Base-by-base conservation (phyloP, 768 basidiomycete genomes). In the Mycena indigotica region DNA sequence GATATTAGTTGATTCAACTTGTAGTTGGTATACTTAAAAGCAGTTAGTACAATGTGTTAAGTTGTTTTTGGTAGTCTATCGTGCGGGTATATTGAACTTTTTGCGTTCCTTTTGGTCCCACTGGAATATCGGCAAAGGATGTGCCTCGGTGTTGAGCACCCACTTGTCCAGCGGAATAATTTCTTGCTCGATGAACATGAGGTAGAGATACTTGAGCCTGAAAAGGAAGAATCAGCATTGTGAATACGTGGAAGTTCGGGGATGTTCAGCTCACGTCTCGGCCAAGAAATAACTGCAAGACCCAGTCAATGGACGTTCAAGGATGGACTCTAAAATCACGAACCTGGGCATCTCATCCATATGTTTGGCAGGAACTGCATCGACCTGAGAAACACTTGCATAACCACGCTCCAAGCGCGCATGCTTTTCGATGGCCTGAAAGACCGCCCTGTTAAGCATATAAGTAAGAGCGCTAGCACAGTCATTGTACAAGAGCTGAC, bases 101-200 rank as follows among this genome's bases (percentile, higher is more conserved):
- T 72, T 67, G 60, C 75, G 81, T 70, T 89, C 85, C 74, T 77
- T 75, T 28, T 73, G 64, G 15, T 67, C 80, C 89, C 87, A 90
- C 23, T 77, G 65, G 57, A 89, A 87, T 24, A 89, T 76, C 2
- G 88, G 89, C n/a, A 93, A 69, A 17, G 91, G 91, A 65, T 93
- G 92, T 23, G 89, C 92, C 67, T 85, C 82, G 0, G 84, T 84
- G 58, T 85, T 85, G 59, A 85, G 83, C 13, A 85, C 83, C 81
- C 81, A 85, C 49, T 78, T 65, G 17, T 82, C 73, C 16, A 85
- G 62, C 4, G 79, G 74, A 17, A 91, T 63, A 10, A 80, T 70
- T 52, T 90, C 87, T 2, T 81, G 80, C 25, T 89, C 84, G 50
- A 73, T 76, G 70, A 89, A 91, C 40, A 89, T 69, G 28, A 91